phyloP scores from a whole-genome alignment of 371 early-diverging fungal genomes.

The Rhizopus delemar region DNA sequence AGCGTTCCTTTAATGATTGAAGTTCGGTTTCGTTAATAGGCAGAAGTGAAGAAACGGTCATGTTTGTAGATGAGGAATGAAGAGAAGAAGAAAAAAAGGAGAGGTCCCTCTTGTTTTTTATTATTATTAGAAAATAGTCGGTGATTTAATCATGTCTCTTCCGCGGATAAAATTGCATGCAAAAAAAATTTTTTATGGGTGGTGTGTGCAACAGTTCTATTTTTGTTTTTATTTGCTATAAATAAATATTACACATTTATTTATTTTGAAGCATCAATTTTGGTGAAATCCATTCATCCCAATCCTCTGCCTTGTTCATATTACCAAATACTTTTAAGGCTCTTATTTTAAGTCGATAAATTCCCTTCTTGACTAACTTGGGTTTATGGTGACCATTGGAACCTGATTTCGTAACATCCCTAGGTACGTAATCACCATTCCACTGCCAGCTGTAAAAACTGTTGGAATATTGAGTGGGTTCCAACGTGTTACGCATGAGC shows the following conservation, averaged over 20 bases:
- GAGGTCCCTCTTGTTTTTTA: conserved; percentile 14
- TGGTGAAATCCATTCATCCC: conserved; percentile 34
- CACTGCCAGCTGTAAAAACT: conserved; percentile 27
- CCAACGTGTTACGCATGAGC: conserved; percentile 25
- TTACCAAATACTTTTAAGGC: conserved; percentile 27
- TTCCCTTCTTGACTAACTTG: conserved; percentile 11
- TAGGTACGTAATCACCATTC: conserved; percentile 26
- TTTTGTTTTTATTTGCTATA: too few relatives aligned
- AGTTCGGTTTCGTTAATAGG: conserved; percentile 32
- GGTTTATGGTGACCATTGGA: conserved; percentile 1
- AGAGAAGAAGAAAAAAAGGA: conserved; percentile 5
- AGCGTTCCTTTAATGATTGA: conserved; percentile 61
- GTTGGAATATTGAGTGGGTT: conserved; percentile 12
- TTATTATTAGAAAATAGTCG: conserved; percentile 2
- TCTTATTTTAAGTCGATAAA: conserved; percentile 23
- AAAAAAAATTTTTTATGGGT: too few relatives aligned
- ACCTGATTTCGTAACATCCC: conserved; percentile 2
- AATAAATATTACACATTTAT: not conserved
- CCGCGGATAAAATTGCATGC: not conserved
- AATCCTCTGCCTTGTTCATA: conserved; percentile 11
- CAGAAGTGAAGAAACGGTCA: conserved; percentile 24
- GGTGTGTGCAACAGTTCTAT: too few relatives aligned
- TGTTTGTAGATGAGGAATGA: conserved; percentile 10
- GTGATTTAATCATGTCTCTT: too few relatives aligned
- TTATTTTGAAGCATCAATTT: conserved; percentile 1